A percentile compares a stretch with the other conserved stretches of the same genome.
Conservation (phyloP, 1,284 basidiomycete species). For the Ceratobasidium sp. region DNA sequence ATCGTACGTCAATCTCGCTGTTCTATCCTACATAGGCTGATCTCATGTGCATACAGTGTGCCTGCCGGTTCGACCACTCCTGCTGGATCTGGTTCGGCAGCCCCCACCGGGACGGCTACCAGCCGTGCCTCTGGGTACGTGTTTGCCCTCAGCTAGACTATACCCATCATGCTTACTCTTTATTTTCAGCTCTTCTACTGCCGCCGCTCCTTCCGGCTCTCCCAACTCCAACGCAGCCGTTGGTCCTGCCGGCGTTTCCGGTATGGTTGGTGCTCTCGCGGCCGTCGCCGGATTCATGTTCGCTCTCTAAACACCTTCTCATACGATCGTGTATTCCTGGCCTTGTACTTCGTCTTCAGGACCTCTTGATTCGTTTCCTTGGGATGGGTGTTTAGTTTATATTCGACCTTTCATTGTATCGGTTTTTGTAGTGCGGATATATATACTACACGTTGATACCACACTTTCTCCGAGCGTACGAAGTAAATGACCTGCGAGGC, state of each 20-base stretch:
- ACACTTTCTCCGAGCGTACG: not conserved
- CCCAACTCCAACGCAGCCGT: constrained; percentile 22
- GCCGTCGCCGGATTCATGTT: constrained; percentile 31
- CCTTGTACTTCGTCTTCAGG: constrained; percentile 8
- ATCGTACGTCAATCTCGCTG: not conserved
- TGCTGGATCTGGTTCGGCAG: not conserved
- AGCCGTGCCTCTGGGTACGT: constrained; percentile 18
- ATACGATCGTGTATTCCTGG: not conserved
- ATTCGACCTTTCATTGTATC: constrained; percentile 8
- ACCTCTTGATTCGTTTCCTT: not conserved
- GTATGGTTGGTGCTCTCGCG: constrained; percentile 26
- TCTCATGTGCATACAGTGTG: not conserved
- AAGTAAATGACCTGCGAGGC: not conserved
- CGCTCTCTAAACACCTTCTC: constrained; percentile 28
- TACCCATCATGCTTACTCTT: not conserved
- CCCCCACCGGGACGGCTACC: constrained; percentile 19
- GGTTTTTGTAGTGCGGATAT: constrained; percentile 7
- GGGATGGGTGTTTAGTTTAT: constrained; percentile 18
- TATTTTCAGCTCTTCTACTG: not conserved
- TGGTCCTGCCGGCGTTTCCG: not conserved
- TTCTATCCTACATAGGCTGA: constrained; percentile 36
- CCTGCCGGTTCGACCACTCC: not conserved
- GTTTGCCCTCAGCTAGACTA: not conserved
- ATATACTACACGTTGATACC: not conserved
- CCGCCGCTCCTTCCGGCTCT: constrained; percentile 9